These are phyloP conservation scores for Suillus clintonianus DNA, from an alignment of 768 basidiomycete species.

Conservation along the genomic window DNA sequence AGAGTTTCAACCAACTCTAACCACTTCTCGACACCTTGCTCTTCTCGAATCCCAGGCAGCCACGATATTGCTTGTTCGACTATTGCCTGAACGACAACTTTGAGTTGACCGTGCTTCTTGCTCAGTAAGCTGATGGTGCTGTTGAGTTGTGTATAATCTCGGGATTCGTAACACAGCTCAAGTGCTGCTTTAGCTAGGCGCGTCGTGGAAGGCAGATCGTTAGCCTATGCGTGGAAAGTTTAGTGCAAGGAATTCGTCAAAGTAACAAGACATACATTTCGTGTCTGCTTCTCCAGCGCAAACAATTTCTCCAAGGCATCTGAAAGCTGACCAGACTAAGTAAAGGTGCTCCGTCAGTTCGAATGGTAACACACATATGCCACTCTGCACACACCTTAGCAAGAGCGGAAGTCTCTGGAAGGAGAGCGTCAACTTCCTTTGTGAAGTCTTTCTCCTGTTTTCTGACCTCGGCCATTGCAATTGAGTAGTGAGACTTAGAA, in stretches of 20 bases:
- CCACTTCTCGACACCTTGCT: constrained; percentile 74
- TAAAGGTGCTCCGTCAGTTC: constrained; percentile 14
- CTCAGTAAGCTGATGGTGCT: constrained; percentile 66
- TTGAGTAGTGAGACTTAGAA: constrained; percentile 40
- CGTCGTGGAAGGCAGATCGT: constrained; percentile 91
- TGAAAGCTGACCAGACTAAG: constrained; percentile 77
- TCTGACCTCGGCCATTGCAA: constrained; percentile 76
- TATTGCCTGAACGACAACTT: constrained; percentile 86
- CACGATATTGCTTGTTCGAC: constrained; percentile 85
- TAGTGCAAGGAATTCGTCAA: background rate
- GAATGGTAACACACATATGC: constrained; percentile 6
- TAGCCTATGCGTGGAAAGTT: constrained; percentile 58
- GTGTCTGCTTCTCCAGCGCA: constrained; percentile 89
- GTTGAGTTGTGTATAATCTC: constrained; percentile 72
- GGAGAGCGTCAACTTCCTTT: constrained; percentile 73
- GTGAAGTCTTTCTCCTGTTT: constrained; percentile 89
- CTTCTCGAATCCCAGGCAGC: constrained; percentile 73
- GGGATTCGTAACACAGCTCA: constrained; percentile 70
- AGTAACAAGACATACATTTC: constrained; percentile 68
- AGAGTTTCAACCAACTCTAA: constrained; percentile 88
- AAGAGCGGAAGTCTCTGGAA: constrained; percentile 66
- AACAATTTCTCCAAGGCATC: constrained; percentile 90
- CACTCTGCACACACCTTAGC: constrained; percentile 62
- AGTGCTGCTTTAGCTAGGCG: constrained; percentile 76
- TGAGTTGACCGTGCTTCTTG: constrained; percentile 98